phyloP scores from a whole-genome alignment of 225 moss, liverwort and hornwort genomes.

The Physcomitrellopsis africana region DNA sequence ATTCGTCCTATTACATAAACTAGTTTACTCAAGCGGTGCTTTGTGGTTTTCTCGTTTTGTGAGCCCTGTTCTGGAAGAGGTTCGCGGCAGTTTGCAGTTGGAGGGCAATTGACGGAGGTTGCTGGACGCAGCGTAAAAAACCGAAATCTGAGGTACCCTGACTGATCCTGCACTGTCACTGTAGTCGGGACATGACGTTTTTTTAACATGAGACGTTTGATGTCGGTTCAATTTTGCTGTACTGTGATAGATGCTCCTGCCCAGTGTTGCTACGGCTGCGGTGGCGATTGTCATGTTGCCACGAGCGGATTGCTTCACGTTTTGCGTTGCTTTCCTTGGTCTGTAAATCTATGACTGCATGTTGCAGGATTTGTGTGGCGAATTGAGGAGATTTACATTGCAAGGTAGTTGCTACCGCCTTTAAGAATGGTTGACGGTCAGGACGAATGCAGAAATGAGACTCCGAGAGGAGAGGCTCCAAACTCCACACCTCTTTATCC shows the following conservation, averaged over 20 bases:
- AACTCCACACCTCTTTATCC: constrained; percentile 50
- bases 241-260: background rate
- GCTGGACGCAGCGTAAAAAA: no score
- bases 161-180: no score
- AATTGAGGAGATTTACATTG: background rate
- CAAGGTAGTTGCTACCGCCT: background rate
- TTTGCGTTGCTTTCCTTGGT: background rate
- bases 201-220: no score
- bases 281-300: no score
- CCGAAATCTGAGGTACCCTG: no score
- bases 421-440: constrained; percentile 44
- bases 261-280: no score
- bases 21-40: no score
- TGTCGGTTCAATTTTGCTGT: no score
- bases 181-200: no score
- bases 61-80: background rate
- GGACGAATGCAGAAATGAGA: constrained; percentile 29
- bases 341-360: background rate
- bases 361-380: background rate
- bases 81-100: no score
- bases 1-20: no score
- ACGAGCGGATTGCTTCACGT: background rate
- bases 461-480: constrained; percentile 18
- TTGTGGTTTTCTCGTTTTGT: background rate
- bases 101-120: no score